Base-by-base conservation (phyloP, 352 stramenopile species). In the Globisporangium yorkense region DNA sequence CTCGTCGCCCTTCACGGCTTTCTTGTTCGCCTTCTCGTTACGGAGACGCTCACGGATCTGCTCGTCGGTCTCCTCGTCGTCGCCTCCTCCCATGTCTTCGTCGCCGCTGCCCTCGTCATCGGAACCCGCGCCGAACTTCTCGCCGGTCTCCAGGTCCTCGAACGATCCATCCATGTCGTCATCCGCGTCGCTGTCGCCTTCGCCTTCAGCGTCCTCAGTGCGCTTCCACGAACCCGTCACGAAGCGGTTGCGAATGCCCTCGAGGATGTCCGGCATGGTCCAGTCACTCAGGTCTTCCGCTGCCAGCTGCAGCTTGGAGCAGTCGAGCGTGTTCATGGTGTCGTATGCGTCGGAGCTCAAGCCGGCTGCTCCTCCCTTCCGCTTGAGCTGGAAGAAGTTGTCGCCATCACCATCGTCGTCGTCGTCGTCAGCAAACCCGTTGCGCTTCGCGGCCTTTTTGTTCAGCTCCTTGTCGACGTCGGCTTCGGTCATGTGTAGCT, bases 81-180 rank as follows among this genome's bases (percentile, higher is more conserved):
- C 66, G 0, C 10, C 20, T 12, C 68, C 73, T 1, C 68, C 70
- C 6, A 74, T 65, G 0, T 73, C 71, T 1, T 72, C 62, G 1
- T 77, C 71, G 15, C 67, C 66, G 2, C 51, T 62, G 0, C 69
- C 67, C 7, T 67, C 71, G 3, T 68, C 63, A 27, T 51, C 64
- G 21, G 51, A 58, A 12, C 62, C 74, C 31, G 35, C 35, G 2
- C 67, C 67, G 48, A 92, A 74, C 24, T 67, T 80, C 54, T 98
- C 91, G 2, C 93, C 91, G 15, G 90, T 98, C 76, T 99, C 94
- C 39, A 99, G 78, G 57, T 99, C 96, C 72, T 99, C 96, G 74
- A 99, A 99, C 44, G 98, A 97, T 31, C 96, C 97, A 39, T 96
- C 87, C 79, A 98, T 80, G 37, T 85, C 79, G 33, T 64, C 75